Conservation (phyloP, 2,329 filamentous ascomycete species). For the Arthroderma uncinatum region DNA sequence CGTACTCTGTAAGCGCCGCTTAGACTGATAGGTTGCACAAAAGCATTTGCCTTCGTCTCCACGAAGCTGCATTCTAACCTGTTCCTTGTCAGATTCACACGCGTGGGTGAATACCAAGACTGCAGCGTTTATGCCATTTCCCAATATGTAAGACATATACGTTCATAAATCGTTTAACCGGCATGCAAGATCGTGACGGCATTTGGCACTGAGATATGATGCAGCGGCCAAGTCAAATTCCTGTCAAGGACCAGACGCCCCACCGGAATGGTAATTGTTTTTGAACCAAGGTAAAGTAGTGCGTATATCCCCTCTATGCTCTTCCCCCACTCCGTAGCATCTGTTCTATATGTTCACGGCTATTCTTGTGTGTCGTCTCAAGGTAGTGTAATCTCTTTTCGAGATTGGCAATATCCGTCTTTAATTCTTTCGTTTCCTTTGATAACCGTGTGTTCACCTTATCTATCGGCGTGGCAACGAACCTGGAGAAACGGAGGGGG, state of each 20-base stretch:
- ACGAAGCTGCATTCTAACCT: too few species aligned
- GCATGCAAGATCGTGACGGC: neutral
- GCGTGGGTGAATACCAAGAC: too few species aligned
- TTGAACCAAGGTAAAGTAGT: conserved; percentile 13
- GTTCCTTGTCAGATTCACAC: too few species aligned
- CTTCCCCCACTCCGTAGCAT: conserved; percentile 55
- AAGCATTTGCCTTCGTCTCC: too few species aligned
- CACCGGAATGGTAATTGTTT: neutral
- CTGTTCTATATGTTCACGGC: conserved; percentile 77
- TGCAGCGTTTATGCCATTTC: too few species aligned
- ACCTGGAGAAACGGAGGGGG: conserved; percentile 48
- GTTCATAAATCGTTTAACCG: neutral
- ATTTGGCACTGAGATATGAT: neutral
- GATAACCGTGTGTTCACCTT: conserved; percentile 66
- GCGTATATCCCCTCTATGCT: conserved; percentile 17
- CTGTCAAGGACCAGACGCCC: neutral
- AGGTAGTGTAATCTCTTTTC: conserved; percentile 86
- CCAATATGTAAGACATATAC: neutral
- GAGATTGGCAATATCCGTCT: conserved; percentile 66
- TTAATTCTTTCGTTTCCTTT: conserved; percentile 61
- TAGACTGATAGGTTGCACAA: too few species aligned
- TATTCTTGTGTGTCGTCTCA: conserved; percentile 92
- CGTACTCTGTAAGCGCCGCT: too few species aligned
- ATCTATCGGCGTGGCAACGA: conserved; percentile 63
- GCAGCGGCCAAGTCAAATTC: neutral